Evolutionary conservation across 345 rosid genomes (phyloP).

Genomic region (Turnera subulata): DNA sequence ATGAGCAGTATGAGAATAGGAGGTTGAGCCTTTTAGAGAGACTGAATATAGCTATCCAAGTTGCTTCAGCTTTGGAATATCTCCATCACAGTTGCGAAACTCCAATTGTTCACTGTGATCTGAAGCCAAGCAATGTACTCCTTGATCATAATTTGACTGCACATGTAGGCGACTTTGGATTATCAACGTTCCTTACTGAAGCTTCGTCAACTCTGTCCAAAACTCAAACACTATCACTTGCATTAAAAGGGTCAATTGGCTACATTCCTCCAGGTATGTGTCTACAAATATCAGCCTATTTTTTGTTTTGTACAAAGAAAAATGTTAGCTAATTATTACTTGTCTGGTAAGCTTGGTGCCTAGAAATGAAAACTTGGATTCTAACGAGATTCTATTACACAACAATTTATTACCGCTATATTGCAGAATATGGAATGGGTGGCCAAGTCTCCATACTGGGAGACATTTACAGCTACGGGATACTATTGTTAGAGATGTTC

Average conservation of each 20-base stretch:
- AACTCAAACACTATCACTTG: constrained; percentile 11
- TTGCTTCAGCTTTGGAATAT: constrained; percentile 31
- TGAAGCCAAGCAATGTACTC: constrained; percentile 33
- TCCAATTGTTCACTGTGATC: constrained; percentile 32
- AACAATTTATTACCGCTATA: no score
- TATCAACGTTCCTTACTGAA: constrained; percentile 23
- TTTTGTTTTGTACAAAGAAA: no score
- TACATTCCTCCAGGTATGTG: constrained; percentile 32
- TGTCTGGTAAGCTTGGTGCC: no score
- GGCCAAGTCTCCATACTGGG: constrained; percentile 15
- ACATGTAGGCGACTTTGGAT: constrained; percentile 32
- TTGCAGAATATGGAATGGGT: constrained; percentile 23
- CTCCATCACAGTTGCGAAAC: constrained; percentile 25
- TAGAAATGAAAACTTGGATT: no score
- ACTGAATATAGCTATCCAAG: constrained; percentile 27
- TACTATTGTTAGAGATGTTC: constrained; percentile 30
- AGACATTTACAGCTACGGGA: constrained; percentile 30
- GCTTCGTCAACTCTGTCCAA: neutral
- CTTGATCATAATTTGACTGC: constrained; percentile 27
- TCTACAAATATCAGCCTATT: no score
- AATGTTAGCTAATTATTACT: no score
- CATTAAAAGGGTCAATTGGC: constrained; percentile 30
- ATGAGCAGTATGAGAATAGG: neutral
- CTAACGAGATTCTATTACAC: no score
- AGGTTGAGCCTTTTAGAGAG: constrained; percentile 19